phyloP scores from a whole-genome alignment of 768 basidiomycete genomes.

The Lentinus brumalis region DNA sequence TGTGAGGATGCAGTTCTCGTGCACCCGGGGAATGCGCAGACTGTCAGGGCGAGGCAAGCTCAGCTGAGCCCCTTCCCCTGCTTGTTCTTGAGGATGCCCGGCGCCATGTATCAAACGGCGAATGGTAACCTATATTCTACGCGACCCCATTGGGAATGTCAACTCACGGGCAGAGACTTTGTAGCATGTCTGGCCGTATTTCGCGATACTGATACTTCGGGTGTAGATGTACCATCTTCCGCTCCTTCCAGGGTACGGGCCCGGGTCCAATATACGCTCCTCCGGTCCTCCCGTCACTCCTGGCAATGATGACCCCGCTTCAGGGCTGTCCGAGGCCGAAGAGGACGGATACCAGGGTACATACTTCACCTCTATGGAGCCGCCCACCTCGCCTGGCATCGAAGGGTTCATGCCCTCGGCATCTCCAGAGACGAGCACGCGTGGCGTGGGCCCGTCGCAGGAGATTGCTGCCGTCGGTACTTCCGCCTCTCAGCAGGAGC shows the following conservation, averaged over 20 bases:
- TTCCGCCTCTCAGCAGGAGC: not conserved
- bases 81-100: no score
- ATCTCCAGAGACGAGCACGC: constrained; percentile 14
- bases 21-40: no score
- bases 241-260: constrained; percentile 87
- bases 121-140: no score
- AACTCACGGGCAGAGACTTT: no score
- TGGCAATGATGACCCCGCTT: constrained; percentile 59
- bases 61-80: no score
- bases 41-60: no score
- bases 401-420: constrained; percentile 26
- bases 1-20: no score
- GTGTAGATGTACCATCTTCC: constrained; percentile 88
- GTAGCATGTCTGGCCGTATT: no score
- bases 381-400: constrained; percentile 25
- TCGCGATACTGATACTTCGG: not conserved
- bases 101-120: no score
- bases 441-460: not conserved
- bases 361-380: constrained; percentile 57
- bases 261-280: constrained; percentile 82
- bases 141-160: no score
- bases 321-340: constrained; percentile 82
- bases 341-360: constrained; percentile 88
- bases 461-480: not conserved
- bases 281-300: constrained; percentile 60